Conservation (phyloP, 306 rosid species). For the Quercus ilex region DNA sequence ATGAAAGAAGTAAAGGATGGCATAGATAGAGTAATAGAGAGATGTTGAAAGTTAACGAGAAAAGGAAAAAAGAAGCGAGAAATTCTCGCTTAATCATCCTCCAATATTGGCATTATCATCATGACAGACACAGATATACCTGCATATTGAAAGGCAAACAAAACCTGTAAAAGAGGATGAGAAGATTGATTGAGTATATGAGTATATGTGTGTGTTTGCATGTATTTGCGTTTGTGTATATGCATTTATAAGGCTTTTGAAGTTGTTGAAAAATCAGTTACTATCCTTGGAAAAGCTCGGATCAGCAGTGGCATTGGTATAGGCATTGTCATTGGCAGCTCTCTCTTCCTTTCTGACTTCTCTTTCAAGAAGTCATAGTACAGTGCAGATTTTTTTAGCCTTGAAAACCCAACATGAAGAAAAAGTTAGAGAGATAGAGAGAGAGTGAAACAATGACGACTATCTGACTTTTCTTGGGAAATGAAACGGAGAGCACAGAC, state of each 20-base stretch:
- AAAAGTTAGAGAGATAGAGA: conserved; percentile 15
- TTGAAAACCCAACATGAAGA: conserved; percentile 31
- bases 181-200: background rate
- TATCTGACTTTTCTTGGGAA: conserved; percentile 68
- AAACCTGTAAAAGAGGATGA: conserved; percentile 29
- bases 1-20: conserved; percentile 15
- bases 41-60: conserved; percentile 46
- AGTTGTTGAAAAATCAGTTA: conserved; percentile 66
- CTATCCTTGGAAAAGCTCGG: conserved; percentile 37
- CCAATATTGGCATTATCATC: conserved; percentile 19
- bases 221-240: conserved; percentile 26
- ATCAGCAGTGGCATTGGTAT: background rate
- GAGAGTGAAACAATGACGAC: conserved; percentile 37
- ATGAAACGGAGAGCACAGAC: conserved; percentile 40
- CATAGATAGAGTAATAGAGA: background rate
- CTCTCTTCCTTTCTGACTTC: background rate
- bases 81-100: background rate
- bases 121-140: conserved; percentile 18
- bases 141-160: conserved; percentile 24
- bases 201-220: background rate
- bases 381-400: conserved; percentile 25
- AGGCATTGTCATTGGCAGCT: background rate
- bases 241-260: conserved; percentile 45
- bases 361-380: background rate
- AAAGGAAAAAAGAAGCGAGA: conserved; percentile 12